Conservation (phyloP, 352 stramenopile species). For the Phytophthora agathidicida region DNA sequence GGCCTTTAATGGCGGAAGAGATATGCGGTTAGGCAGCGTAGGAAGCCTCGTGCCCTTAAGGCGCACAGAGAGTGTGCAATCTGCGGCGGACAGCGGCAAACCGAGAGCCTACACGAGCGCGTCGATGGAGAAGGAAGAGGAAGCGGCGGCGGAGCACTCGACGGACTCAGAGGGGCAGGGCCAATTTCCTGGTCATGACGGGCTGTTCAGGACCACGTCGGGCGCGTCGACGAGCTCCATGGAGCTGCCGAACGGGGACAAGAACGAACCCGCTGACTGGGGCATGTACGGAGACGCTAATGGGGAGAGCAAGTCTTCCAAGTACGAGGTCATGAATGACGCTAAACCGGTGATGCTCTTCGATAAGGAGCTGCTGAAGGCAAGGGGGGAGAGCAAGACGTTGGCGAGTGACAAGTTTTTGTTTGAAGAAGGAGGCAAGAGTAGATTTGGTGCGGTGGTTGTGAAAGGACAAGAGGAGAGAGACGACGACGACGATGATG, state of each 20-base stretch:
- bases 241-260: constrained; percentile 22
- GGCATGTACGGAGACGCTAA: constrained; percentile 49
- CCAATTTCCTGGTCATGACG: constrained; percentile 26
- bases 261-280: constrained; percentile 62
- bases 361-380: constrained; percentile 61
- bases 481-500: constrained; percentile 32
- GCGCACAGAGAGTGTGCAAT: constrained; percentile 32
- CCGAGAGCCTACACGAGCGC: constrained; percentile 27
- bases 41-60: constrained; percentile 31
- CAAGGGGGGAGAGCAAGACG: constrained; percentile 29
- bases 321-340: constrained; percentile 55
- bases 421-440: constrained; percentile 58
- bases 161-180: constrained; percentile 32
- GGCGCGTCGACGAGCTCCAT: constrained; percentile 30
- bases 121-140: constrained; percentile 20
- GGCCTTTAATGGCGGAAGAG: constrained; percentile 23
- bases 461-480: constrained; percentile 34
- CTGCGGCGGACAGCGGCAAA: constrained; percentile 14
- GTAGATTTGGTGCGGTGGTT: constrained; percentile 57
- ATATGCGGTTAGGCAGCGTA: constrained; percentile 30
- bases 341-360: constrained; percentile 47
- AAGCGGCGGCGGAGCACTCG: constrained; percentile 19
- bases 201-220: constrained; percentile 48
- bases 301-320: constrained; percentile 31
- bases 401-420: constrained; percentile 63